Conservation (phyloP, 2,329 filamentous ascomycete species). For the Colletotrichum tabaci region DNA sequence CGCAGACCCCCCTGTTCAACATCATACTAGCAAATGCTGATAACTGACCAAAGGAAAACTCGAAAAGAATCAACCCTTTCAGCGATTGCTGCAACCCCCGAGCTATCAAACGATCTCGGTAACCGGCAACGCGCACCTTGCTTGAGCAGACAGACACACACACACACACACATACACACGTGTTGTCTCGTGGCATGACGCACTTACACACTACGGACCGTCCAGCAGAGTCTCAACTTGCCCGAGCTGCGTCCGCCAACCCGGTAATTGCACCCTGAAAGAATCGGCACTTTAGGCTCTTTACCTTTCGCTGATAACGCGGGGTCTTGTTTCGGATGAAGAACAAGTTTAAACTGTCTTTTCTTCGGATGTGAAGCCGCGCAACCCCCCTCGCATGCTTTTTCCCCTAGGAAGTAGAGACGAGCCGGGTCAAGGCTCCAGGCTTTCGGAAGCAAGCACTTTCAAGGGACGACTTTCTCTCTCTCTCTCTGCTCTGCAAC, state of each 20-base stretch:
- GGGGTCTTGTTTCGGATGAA: conserved; percentile 40
- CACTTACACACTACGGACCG: background rate
- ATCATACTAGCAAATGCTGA: conserved; percentile 4
- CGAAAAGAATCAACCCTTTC: conserved; percentile 5
- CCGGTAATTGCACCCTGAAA: conserved; percentile 1
- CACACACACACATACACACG: too few relatives aligned
- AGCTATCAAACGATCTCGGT: conserved; percentile 32
- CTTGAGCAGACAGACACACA: background rate
- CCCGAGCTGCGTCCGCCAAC: conserved; percentile 12
- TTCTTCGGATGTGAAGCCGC: conserved; percentile 30
- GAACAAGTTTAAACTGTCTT: conserved; percentile 10
- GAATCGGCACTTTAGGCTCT: conserved; percentile 10
- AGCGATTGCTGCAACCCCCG: conserved; percentile 32
- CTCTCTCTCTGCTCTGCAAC: too few relatives aligned
- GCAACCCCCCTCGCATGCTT: conserved; percentile 8
- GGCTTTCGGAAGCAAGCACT: conserved; percentile 17
- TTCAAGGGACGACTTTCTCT: background rate
- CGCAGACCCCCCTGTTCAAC: conserved; percentile 12
- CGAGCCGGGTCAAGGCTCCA: conserved; percentile 13
- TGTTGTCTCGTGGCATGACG: background rate
- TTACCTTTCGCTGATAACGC: conserved; percentile 39
- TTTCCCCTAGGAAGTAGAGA: background rate
- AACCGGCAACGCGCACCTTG: conserved; percentile 1
- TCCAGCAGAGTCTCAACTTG: background rate
- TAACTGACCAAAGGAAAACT: conserved; percentile 6